Base-by-base conservation (phyloP, 2,329 filamentous ascomycete genomes). In the Cadophora gregata region DNA sequence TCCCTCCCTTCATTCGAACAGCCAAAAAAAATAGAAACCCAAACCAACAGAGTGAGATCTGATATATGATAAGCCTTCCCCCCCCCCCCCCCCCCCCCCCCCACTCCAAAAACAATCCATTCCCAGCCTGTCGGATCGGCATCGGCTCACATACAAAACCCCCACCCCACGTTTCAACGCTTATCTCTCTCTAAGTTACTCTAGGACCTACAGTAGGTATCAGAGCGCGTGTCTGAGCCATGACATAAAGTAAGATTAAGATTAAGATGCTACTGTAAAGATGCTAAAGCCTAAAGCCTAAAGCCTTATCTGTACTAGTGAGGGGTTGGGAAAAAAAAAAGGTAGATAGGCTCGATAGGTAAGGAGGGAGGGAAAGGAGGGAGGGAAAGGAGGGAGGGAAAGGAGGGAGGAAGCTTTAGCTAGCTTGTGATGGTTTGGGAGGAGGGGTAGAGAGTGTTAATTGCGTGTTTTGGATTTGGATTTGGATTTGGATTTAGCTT, bases 151-250 rank as follows among this genome's bases (percentile, higher is more conserved):
- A n/a, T n/a, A n/a, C n/a, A n/a, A n/a, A n/a, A 25, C 10, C 21
- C 50, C 19, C 19, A 25, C 50, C 50, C 50, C 50, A 53, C 50
- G 50, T 53, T 53, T n/a, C 25, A 53, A 53, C 50, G 27, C 50
- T 53, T 53, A 53, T 53, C 50, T 53, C 50, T 53, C 12, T 31
- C 25, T 16, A 12, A 16, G 12, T 16, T 4, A 4, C 10, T 42
- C 38, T 33, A 33, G 10, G 31, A 5, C 10, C 6, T 6, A 10
- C 31, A 6, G 31, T 5, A 10, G 6, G 5, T 5, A 33, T 5
- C 31, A 6, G 31, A 33, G 31, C n/a, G n/a, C n/a, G n/a, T n/a
- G n/a, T n/a, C 31, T 42, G 38, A 16, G 6, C 10, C 14, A 16
- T 42, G 38, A 42, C 38, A 19, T 42, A 19, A n/a, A n/a, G n/a